phyloP scores from a whole-genome alignment of 148 eudicot species.

The Euryodendron excelsum region DNA sequence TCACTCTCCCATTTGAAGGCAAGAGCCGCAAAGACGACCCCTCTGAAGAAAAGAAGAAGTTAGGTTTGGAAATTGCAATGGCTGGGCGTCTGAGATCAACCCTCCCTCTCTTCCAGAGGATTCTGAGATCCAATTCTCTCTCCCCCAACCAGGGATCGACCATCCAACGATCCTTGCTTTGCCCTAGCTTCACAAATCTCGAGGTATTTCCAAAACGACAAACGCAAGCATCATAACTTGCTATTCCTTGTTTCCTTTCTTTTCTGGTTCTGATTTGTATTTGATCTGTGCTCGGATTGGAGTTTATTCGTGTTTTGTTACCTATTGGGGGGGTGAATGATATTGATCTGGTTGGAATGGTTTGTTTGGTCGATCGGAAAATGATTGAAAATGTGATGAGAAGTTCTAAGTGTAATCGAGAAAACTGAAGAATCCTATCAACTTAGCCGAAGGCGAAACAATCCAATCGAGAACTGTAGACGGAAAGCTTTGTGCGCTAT shows the following conservation, averaged over 20 bases:
- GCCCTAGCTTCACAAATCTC: constrained; percentile 30
- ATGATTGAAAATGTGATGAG: background rate
- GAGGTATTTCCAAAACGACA: constrained; percentile 26
- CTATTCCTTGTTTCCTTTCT: background rate
- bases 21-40: no score
- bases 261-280: background rate
- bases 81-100: constrained; percentile 60
- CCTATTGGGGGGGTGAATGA: background rate
- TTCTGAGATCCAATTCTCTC: constrained; percentile 28
- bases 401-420: background rate
- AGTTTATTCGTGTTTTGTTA: background rate
- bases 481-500: background rate
- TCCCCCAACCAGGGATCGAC: constrained; percentile 33
- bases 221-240: background rate
- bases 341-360: background rate
- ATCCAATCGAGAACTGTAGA: background rate
- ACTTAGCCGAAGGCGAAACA: background rate
- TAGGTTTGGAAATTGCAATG: no score
- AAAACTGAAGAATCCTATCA: background rate
- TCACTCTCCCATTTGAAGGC: no score
- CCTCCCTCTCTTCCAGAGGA: constrained; percentile 32
- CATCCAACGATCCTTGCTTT: constrained; percentile 22
- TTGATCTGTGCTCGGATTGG: background rate
- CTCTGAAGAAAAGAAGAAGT: no score
- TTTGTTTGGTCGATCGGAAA: background rate